These are phyloP conservation scores for Bimuria novae-zelandiae DNA, from an alignment of 2,329 filamentous ascomycete genomes.

Conservation along the genomic window DNA sequence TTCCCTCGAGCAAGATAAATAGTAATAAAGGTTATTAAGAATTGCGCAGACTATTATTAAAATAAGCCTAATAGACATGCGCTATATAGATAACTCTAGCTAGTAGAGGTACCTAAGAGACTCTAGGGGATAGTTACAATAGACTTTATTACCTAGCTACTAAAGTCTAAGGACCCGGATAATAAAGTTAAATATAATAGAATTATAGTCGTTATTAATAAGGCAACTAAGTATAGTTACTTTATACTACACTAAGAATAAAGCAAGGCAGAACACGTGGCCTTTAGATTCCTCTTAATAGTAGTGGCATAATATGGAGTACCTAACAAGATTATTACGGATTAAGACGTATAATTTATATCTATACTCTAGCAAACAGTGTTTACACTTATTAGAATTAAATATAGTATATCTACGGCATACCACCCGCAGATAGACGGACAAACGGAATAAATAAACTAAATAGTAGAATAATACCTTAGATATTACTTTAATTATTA, in stretches of 20 bases:
- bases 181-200: not conserved
- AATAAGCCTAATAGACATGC: not conserved
- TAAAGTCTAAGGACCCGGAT: not conserved
- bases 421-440: conserved; percentile 1
- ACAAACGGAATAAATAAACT: not conserved
- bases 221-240: not conserved
- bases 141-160: too few species aligned
- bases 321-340: conserved; percentile 2
- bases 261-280: not conserved
- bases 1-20: not conserved
- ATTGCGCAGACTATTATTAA: not conserved
- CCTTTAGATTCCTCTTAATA: not conserved
- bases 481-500: not conserved
- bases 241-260: not conserved
- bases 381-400: not conserved
- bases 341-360: conserved; percentile 4
- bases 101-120: not conserved
- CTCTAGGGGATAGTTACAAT: not conserved
- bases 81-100: not conserved
- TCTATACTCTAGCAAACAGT: not conserved
- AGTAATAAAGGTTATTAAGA: not conserved
- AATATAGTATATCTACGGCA: not conserved
- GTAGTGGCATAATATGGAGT: conserved; percentile 1
- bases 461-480: not conserved
- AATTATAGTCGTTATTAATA: not conserved